Base-by-base conservation (phyloP, 2,329 filamentous ascomycete genomes). In the Trichoderma sp. region DNA sequence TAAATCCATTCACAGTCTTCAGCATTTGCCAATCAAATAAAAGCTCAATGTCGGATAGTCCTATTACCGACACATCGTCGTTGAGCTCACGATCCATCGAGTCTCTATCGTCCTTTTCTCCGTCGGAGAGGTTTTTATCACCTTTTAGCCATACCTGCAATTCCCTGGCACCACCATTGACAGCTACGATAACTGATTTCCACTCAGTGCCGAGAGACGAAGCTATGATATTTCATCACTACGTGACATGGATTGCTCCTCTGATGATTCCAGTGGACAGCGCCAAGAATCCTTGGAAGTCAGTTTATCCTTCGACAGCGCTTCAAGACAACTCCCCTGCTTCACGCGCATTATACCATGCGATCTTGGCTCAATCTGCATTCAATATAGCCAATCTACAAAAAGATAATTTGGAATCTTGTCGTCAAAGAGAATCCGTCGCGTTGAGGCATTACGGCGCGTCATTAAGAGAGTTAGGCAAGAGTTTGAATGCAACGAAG, bases 221-320 rank as follows among this genome's bases (percentile, higher is more conserved):
- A 13, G 61, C 50, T 25, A 64, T 39, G 13, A 54, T 64, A 15
- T 64, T 64, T 17, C 15, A 64, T n/a, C 61, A 64, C 50, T 64
- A 64, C n/a, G 50, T 64, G 27, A 64, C 61, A 25, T 64, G 61
- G 61, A 39, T 64, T 10, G 61, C 61, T 7, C 61, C 61, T n/a
- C 15, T 64, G 8, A 64, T 64, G 61, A 64, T 64, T 9, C 61
- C 61, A 13, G 61, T 64, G 17, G 61, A 64, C 19, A 32, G 27
- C n/a, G 37, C 50, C 5, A 27, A 56, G 17, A 64, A 64, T 19
- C 61, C 50, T 6, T 64, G 61, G 61, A 64, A 54, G 12, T 64
- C 61, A 12, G 34, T 64, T 12, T 64, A 64, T 15, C 61, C 61
- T 8, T 64, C 61, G 10, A 64, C 50, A 52, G 61, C 61, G 4